Evolutionary conservation across 306 rosid species (phyloP).

Genomic region (Glycine latifolia): DNA sequence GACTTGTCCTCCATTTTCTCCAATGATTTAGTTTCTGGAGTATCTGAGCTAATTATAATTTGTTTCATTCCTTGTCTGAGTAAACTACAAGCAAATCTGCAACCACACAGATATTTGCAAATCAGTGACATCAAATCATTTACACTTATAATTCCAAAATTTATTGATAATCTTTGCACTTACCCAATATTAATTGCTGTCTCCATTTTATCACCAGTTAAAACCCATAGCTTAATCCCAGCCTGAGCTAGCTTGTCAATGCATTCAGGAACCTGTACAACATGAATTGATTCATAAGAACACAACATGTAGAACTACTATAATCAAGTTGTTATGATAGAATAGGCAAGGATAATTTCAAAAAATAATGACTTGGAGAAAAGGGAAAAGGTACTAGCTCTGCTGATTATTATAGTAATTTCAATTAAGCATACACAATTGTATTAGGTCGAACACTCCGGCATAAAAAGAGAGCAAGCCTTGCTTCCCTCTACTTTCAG

Average conservation of each 20-base stretch:
- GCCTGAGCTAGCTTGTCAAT: constrained; percentile 99
- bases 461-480: too few species aligned
- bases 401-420: not conserved
- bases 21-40: constrained; percentile 74
- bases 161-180: constrained; percentile 19
- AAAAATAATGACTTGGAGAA: not conserved
- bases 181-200: constrained; percentile 98
- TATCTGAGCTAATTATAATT: constrained; percentile 85
- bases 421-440: too few species aligned
- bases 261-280: constrained; percentile 91
- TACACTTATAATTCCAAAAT: constrained; percentile 21
- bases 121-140: constrained; percentile 34
- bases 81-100: constrained; percentile 95
- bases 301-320: constrained; percentile 14
- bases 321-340: not conserved
- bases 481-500: too few species aligned
- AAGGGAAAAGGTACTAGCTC: constrained; percentile 19
- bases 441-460: too few species aligned
- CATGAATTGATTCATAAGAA: constrained; percentile 44
- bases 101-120: constrained; percentile 6
- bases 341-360: constrained; percentile 16
- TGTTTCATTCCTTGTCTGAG: constrained; percentile 97
- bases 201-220: constrained; percentile 99
- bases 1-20: constrained; percentile 80
- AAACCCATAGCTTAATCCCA: constrained; percentile 97